Evolutionary conservation across 116 monocot genomes (phyloP), one percentile per base, ranked within the genome.

Genomic region (Iris pallida): DNA sequence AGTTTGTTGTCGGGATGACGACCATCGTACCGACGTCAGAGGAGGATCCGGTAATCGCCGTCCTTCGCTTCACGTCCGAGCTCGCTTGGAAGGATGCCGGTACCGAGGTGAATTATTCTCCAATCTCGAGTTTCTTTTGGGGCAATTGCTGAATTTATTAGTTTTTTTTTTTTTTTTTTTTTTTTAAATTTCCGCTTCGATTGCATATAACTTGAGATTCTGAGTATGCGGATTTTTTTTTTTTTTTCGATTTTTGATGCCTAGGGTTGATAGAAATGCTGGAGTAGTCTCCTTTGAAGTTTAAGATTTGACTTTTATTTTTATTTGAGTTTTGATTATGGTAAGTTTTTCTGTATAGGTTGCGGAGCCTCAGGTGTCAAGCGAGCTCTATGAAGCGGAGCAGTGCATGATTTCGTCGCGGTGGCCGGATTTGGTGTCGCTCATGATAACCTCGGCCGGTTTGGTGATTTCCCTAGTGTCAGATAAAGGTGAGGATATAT

Each of bases 401-500:
- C 72, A 90, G 14, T 87, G 65, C 75, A 76, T 93, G 15, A 48
- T 78, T 5, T 64, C 19, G 20, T 76, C 80, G 4, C 78, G 90
- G 64, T 90, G 86, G 87, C 61, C 83, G 65, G 94, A 94, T 47
- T 56, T 94, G 62, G 87, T 63, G 4, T 83, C 84, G 51, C 90
- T 94, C 19, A 81, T 90, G 69, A 86, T 94, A 59, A 86, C 94
- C 14, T 94, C 90, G 0, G 83, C 82, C 5, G 87, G 90, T 19
- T 58, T 90, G 64, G 61, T 94, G 15, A 61, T 78, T 40, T 44
- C 87, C 11, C 71, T 67, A 49, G 79, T 90, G 12, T 64, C 87
- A 4, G 94, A 94, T 45, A 94, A 87, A 78, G 93, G 93, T 80
- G n/a, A n/a, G n/a, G n/a, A n/a, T n/a, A n/a, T n/a, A n/a, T n/a